These are phyloP conservation scores for Calonectria hongkongensis DNA, from an alignment of 2,329 filamentous ascomycete genomes.

Conservation along the genomic window DNA sequence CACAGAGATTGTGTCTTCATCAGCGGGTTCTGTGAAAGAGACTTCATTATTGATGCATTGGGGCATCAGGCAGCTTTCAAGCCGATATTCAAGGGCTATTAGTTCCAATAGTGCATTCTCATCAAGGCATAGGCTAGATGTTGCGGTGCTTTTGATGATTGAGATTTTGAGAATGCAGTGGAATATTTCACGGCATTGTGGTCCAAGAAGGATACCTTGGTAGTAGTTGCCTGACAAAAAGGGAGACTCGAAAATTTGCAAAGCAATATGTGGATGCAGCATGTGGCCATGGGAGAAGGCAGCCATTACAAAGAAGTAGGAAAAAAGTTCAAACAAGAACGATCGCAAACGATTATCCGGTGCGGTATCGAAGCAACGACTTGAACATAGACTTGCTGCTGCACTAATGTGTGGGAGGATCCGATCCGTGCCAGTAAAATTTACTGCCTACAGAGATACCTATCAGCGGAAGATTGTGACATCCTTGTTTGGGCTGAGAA, in stretches of 20 bases:
- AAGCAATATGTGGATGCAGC: neutral
- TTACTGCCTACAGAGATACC: neutral
- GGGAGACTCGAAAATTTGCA: neutral
- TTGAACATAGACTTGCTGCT: neutral
- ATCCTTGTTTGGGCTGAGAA: neutral
- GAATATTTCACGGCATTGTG: conserved; percentile 2
- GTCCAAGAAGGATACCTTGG: neutral
- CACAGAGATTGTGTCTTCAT: neutral
- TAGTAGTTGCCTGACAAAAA: neutral
- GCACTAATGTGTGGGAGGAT: conserved; percentile 1
- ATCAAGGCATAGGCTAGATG: too few species aligned
- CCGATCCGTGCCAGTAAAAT: neutral
- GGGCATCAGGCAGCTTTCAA: neutral
- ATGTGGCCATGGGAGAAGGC: conserved; percentile 4
- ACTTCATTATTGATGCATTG: neutral
- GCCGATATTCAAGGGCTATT: too few species aligned
- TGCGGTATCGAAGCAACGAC: neutral
- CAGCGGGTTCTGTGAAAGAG: neutral
- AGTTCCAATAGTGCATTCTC: too few species aligned
- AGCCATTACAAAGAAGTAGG: neutral
- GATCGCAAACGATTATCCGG: neutral
- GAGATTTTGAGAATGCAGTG: neutral
- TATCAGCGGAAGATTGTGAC: neutral
- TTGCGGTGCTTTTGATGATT: neutral
- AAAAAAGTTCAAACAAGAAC: neutral